These are phyloP conservation scores for Lipomyces yamanashiensis DNA, from an alignment of 805 yeast genomes.

Conservation along the genomic window DNA sequence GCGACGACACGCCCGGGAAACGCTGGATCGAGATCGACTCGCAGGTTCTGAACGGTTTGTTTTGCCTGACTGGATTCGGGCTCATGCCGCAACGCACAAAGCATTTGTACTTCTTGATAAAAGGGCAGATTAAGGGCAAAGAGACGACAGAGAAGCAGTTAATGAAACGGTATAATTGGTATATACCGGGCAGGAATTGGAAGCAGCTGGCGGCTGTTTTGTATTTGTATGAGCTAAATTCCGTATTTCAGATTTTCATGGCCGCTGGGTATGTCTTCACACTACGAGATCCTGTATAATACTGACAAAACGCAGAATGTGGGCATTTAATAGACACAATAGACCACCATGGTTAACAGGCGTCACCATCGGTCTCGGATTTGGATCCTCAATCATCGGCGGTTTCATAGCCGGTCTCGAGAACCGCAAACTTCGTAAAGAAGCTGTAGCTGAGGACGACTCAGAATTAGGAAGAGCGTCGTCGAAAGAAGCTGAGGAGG, in stretches of 20 bases:
- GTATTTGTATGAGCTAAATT: conserved; percentile 29
- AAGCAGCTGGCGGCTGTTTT: conserved; percentile 29
- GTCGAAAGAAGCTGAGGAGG: not conserved
- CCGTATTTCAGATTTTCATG: conserved; percentile 35
- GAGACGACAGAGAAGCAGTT: conserved; percentile 16
- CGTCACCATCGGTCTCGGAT: conserved; percentile 32
- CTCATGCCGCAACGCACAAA: conserved; percentile 34
- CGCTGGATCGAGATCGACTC: conserved; percentile 39
- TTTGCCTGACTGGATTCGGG: conserved; percentile 37
- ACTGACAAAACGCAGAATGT: conserved; percentile 22
- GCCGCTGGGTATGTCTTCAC: conserved; percentile 29
- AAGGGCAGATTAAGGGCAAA: conserved; percentile 20
- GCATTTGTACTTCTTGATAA: conserved; percentile 28
- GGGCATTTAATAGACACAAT: conserved; percentile 36
- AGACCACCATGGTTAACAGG: conserved; percentile 39
- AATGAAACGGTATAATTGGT: conserved; percentile 31
- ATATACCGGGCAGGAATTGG: conserved; percentile 23
- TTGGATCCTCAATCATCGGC: conserved; percentile 23
- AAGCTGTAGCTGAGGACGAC: not conserved
- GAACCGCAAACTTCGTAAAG: conserved; percentile 14
- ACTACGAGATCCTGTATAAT: not conserved
- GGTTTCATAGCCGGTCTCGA: conserved; percentile 27
- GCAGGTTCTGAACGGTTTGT: conserved; percentile 36
- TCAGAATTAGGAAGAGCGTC: not conserved
- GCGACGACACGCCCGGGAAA: conserved; percentile 31